Base-by-base conservation (phyloP, 2,329 filamentous ascomycete genomes). In the Scytalidium sp. region DNA sequence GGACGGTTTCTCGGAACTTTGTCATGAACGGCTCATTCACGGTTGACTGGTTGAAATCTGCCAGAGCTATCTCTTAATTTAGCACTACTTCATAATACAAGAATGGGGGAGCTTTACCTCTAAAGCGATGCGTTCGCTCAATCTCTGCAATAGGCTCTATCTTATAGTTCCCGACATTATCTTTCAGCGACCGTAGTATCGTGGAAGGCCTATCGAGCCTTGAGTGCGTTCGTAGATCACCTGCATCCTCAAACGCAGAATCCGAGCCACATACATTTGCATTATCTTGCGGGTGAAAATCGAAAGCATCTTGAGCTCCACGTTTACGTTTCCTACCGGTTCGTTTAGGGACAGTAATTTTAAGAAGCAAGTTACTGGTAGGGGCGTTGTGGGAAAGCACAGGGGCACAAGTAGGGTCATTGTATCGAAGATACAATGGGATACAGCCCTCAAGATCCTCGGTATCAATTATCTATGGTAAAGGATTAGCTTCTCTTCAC, bases 261-360 rank as follows among this genome's bases (percentile, higher is more conserved):
- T 29, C 36, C 23, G 36, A 10, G 29, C 36, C 46, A 39, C 17
- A 20, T 19, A 25, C 25, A 40, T 11, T 23, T 27, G 39, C 4
- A 19, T 19, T 19, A 39, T 41, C 42, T 27, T 75, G 75, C 39
- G 75, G 69, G 63, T 83, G 32, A 36, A 36, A 7, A n/a, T 36
- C 32, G 17, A 36, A 93, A 0, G 86, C 83, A 3, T 76, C 85
- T 49, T 84, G 66, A 4, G 83, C 83, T n/a, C 90, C 91, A 58
- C 85, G 78, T 71, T 92, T 96, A 51, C 92, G 81, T 69, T 88
- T 96, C 52, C 90, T 81, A 3, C 92, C 92, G 2, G 91, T 97
- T 49, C 90, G 78, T 67, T 85, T 94, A 0, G 94, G 93, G 1
- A 97, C 83, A 0, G 87, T 91, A 49, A 99, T 78, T 65, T 91